phyloP scores from a whole-genome alignment of 163 green algal species.

The Chlamydomonas reinhardtii region DNA sequence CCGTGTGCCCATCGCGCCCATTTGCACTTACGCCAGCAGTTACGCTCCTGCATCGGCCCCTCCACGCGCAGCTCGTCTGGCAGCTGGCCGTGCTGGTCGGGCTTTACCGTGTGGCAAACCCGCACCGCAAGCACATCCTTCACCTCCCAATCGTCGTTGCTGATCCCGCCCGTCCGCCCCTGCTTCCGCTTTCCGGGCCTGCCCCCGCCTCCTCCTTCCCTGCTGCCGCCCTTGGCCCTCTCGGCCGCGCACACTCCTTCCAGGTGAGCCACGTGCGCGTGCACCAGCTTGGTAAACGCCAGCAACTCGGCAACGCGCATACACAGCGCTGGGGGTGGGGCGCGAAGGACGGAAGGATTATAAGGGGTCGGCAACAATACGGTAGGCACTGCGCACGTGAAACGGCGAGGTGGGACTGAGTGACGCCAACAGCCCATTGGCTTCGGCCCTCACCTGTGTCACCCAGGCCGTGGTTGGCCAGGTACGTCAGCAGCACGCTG shows the following conservation, averaged over 20 bases:
- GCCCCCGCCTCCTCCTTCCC: not conserved
- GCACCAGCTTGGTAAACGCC: not conserved
- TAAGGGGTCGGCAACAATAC: no score
- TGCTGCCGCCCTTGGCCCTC: not conserved
- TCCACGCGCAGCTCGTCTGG: not conserved
- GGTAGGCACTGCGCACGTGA: no score
- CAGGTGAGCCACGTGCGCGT: not conserved
- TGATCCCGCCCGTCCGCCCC: no score
- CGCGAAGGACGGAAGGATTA: no score
- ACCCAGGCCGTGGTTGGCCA: not conserved
- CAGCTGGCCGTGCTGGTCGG: not conserved
- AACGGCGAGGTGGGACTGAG: no score
- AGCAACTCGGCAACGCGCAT: not conserved
- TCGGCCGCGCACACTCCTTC: not conserved
- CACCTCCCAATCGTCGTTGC: constrained; percentile 20
- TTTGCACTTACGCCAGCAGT: no score
- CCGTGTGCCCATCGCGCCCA: no score
- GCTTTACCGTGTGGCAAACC: not conserved
- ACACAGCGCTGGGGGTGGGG: no score
- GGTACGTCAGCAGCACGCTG: not conserved
- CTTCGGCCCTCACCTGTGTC: not conserved
- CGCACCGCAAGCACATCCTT: constrained; percentile 1
- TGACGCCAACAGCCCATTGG: no score
- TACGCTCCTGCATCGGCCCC: no score
- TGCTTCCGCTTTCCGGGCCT: not conserved